phyloP scores from a whole-genome alignment of 148 eudicot genomes.

The Beta vulgaris region DNA sequence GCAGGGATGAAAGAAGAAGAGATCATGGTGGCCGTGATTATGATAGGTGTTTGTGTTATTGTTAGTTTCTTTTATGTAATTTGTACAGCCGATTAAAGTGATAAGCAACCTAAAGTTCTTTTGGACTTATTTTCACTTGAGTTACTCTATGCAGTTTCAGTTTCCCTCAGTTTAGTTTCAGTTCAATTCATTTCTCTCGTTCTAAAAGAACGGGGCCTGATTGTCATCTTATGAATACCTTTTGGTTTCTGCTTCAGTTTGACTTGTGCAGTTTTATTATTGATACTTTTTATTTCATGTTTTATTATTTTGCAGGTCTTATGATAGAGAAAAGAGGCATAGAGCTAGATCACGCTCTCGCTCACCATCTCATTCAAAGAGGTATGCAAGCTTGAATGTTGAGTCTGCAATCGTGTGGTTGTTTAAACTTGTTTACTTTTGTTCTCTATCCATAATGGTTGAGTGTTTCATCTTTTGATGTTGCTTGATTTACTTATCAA shows the following conservation, averaged over 20 bases:
- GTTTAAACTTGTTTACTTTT: slow-evolving; percentile 1
- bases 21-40: slow-evolving; percentile 38
- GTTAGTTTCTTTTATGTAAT: background rate
- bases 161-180: too few species aligned
- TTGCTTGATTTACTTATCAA: slow-evolving; percentile 2
- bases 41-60: slow-evolving; percentile 46
- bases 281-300: background rate
- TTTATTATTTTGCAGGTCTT: slow-evolving; percentile 36
- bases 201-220: too few species aligned
- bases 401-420: background rate
- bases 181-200: too few species aligned
- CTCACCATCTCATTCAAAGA: slow-evolving; percentile 51
- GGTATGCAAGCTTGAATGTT: slow-evolving; percentile 26
- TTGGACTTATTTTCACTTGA: background rate
- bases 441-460: background rate
- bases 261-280: background rate
- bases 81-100: background rate
- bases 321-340: slow-evolving; percentile 57
- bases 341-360: slow-evolving; percentile 53
- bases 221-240: too few species aligned
- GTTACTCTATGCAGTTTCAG: too few species aligned
- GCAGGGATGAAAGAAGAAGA: slow-evolving; percentile 55
- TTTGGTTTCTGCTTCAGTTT: background rate
- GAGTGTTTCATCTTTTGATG: background rate
- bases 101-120: too few species aligned